Evolutionary conservation across 768 basidiomycete species (phyloP).

Genomic region (Collybia nuda): DNA sequence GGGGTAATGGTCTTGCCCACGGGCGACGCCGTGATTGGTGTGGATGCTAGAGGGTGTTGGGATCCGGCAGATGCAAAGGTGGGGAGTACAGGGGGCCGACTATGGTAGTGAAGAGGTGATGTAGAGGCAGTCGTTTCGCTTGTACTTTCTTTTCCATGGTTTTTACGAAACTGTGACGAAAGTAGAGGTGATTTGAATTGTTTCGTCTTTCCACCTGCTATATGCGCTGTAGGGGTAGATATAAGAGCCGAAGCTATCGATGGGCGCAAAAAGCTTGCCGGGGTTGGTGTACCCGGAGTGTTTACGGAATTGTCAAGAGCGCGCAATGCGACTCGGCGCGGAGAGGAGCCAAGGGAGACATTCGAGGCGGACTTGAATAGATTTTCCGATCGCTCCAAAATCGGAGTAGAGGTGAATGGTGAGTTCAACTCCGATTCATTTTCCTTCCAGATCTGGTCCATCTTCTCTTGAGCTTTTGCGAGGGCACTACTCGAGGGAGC

Average conservation of each 20-base stretch:
- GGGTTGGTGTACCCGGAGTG: slow-evolving; percentile 40
- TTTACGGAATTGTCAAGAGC: slow-evolving; percentile 34
- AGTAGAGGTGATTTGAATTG: slow-evolving; percentile 49
- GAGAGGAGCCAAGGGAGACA: slow-evolving; percentile 16
- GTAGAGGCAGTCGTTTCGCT: slow-evolving; percentile 5
- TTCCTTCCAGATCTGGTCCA: slow-evolving; percentile 46
- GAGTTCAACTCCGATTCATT: slow-evolving; percentile 21
- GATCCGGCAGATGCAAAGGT: slow-evolving; percentile 24
- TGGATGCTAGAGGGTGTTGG: slow-evolving; percentile 33
- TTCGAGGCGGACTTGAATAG: slow-evolving; percentile 23
- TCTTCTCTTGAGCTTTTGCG: slow-evolving; percentile 51
- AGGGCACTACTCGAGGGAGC: slow-evolving; percentile 55
- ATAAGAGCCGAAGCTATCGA: slow-evolving; percentile 10
- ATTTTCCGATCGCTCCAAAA: slow-evolving; percentile 20
- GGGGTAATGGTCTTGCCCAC: slow-evolving; percentile 5
- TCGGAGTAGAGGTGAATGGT: slow-evolving; percentile 9
- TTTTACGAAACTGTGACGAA: slow-evolving; percentile 8
- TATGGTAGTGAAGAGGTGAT: slow-evolving; percentile 30
- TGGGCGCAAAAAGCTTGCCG: slow-evolving; percentile 26
- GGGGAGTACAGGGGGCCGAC: slow-evolving; percentile 4
- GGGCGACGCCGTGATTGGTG: slow-evolving; percentile 19
- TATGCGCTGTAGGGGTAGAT: slow-evolving; percentile 6
- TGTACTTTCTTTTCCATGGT: slow-evolving; percentile 3
- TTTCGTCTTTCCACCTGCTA: slow-evolving; percentile 23
- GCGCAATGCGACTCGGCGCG: slow-evolving; percentile 33